Conservation (phyloP, 495 filamentous ascomycete species). For the Lophiostoma macrostomum region DNA sequence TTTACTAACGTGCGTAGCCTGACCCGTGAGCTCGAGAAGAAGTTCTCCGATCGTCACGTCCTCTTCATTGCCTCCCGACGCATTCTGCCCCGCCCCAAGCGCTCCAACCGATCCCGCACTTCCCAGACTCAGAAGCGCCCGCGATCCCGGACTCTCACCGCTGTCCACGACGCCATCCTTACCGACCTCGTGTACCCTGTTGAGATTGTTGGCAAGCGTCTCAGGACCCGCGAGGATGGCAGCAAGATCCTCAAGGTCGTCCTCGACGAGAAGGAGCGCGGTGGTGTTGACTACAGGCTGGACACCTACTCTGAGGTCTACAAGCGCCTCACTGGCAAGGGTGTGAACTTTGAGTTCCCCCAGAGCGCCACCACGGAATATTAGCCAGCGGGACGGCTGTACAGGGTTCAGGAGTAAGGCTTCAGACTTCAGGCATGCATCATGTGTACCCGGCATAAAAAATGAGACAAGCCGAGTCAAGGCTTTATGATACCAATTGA, state of each 20-base stretch:
- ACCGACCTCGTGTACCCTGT: conserved; percentile 96
- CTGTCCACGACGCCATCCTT: conserved; percentile 96
- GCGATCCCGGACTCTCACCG: conserved; percentile 91
- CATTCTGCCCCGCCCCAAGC: conserved; percentile 96
- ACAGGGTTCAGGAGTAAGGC: conserved; percentile 22
- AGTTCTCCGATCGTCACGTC: conserved; percentile 99
- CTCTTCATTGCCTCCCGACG: conserved; percentile 97
- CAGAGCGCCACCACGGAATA: conserved; percentile 72
- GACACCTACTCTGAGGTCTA: conserved; percentile 99
- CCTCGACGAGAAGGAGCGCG: conserved; percentile 99
- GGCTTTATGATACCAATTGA: conserved; percentile 20
- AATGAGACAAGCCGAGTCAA: conserved; percentile 12
- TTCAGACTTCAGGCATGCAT: conserved; percentile 19
- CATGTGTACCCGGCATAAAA: conserved; percentile 29
- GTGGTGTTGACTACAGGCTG: conserved; percentile 95
- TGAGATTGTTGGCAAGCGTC: conserved; percentile 98
- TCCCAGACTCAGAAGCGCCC: conserved; percentile 96
- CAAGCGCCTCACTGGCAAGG: conserved; percentile 88
- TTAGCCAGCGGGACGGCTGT: conserved; percentile 50
- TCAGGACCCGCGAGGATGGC: conserved; percentile 94
- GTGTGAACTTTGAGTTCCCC: conserved; percentile 96
- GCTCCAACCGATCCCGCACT: conserved; percentile 88
- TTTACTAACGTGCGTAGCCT: conserved; percentile 56
- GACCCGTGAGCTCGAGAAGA: conserved; percentile 99
- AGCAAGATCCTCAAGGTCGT: conserved; percentile 97